phyloP scores from a whole-genome alignment of 441 rosid genomes.

The Populus hybrid region DNA sequence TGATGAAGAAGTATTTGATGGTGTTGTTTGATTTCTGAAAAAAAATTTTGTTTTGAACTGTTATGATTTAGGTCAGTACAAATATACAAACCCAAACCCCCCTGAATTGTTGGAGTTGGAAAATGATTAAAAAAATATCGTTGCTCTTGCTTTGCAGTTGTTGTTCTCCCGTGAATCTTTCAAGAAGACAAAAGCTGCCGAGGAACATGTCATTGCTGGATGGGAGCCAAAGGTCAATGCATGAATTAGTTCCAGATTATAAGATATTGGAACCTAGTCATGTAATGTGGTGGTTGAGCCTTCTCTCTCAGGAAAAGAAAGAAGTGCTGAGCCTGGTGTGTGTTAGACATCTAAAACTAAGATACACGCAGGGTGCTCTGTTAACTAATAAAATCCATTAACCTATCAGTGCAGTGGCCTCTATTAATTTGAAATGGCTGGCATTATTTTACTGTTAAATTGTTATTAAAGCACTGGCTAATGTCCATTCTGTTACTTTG shows the following conservation, averaged over 20 bases:
- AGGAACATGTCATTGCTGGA: conserved; percentile 63
- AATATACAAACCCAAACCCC: neutral
- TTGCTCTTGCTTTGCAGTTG: conserved; percentile 27
- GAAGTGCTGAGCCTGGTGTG: neutral
- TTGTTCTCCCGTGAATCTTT: conserved; percentile 60
- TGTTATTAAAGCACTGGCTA: neutral
- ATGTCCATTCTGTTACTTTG: too few relatives aligned
- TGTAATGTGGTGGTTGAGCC: neutral
- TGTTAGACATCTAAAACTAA: neutral
- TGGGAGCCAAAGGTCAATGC: conserved; percentile 74
- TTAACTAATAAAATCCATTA: conserved; percentile 5
- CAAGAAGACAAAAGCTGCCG: conserved; percentile 50
- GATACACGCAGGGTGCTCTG: neutral
- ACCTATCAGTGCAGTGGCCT: neutral
- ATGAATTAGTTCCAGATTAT: conserved; percentile 33
- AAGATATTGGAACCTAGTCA: conserved; percentile 11
- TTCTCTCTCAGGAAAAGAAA: neutral
- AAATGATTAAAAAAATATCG: neutral
- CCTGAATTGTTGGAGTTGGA: neutral
- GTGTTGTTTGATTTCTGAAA: neutral
- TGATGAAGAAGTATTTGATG: neutral
- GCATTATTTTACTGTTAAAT: neutral
- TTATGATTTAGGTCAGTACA: neutral
- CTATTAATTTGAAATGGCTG: too few relatives aligned
- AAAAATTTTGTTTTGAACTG: too few relatives aligned